These are phyloP conservation scores for Entomortierella beljakovae DNA, from an alignment of 192 early-diverging fungal species.

Conservation along the genomic window DNA sequence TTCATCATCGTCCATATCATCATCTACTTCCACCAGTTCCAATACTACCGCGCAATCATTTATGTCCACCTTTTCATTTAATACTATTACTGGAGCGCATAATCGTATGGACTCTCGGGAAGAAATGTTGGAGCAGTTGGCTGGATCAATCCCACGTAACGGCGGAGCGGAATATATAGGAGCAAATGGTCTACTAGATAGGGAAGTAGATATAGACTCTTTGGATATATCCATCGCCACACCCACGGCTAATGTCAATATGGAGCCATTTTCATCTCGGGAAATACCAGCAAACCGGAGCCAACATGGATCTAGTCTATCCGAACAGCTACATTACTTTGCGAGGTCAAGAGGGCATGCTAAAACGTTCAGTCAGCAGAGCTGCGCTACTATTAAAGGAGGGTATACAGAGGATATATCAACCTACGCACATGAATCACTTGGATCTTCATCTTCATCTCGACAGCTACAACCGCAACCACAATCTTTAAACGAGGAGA, in stretches of 20 bases:
- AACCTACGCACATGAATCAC: neutral
- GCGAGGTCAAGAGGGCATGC: neutral
- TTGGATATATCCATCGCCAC: slow-evolving; percentile 20
- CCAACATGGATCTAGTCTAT: no score
- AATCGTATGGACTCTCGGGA: slow-evolving; percentile 1
- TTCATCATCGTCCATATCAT: slow-evolving; percentile 27
- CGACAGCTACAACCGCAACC: no score
- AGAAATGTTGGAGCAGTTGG: neutral
- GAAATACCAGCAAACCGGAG: neutral
- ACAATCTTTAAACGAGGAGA: no score
- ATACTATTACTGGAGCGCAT: slow-evolving; percentile 21
- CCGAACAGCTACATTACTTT: neutral
- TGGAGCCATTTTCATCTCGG: slow-evolving; percentile 7
- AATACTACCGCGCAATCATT: slow-evolving; percentile 36
- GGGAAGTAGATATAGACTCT: slow-evolving; percentile 3
- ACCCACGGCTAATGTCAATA: slow-evolving; percentile 1
- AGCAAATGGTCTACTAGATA: neutral
- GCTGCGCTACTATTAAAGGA: slow-evolving; percentile 16
- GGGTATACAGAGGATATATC: neutral
- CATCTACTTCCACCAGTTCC: slow-evolving; percentile 18
- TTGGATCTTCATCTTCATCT: slow-evolving; percentile 1
- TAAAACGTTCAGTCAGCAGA: slow-evolving; percentile 14
- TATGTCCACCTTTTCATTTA: slow-evolving; percentile 35
- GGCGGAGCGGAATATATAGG: neutral
- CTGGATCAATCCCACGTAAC: neutral